Evolutionary conservation across 108 stramenopile genomes (phyloP), one percentile per base, ranked within the genome.

Genomic region (Aureococcus anophagefferens): DNA sequence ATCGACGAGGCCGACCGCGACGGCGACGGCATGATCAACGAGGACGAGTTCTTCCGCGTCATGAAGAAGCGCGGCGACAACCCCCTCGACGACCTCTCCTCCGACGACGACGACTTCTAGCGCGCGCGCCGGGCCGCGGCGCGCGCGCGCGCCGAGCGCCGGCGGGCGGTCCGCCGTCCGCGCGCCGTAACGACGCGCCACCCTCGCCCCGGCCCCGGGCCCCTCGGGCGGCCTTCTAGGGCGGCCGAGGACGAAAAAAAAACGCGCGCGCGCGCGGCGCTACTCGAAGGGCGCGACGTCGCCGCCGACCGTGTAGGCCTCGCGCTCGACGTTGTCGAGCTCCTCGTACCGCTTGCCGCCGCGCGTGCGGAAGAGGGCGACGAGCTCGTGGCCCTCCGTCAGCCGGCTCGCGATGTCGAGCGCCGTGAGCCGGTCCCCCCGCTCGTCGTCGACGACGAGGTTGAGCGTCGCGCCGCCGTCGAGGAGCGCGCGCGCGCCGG

Each of bases 21-120:
- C 70, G 77, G 80, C 16, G 87, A 88, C 70, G 87, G 87, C 40
- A 68, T 82, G 37, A 84, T 88, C 80, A 87, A 76, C 63, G 83
- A 86, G 66, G 86, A 88, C 45, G 87, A 88, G 67, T 88, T 88
- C 79, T 63, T 87, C 69, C 69, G 83, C 32, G 85, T 88, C 46
- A 88, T 88, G 87, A 87, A 87, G 77, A 87, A 88, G 76, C 59
- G 64, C 44, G 72, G 65, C n/a, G 72, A 72, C 21, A 66, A 72
- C 28, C 72, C 72, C 28, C 45, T 72, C 30, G 72, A 72, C 65
- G 72, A 72, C 70, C 63, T 71, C 35, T 59, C 62, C 63, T 46
- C 40, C 21, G 70, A 71, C 63, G 70, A 71, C 35, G 70, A 71
- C 36, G 68, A 69, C 45, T 69, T 59, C 25, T 59, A 59, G 13